phyloP scores from a whole-genome alignment of 495 filamentous ascomycete species.

The Penicillium riverlandense region DNA sequence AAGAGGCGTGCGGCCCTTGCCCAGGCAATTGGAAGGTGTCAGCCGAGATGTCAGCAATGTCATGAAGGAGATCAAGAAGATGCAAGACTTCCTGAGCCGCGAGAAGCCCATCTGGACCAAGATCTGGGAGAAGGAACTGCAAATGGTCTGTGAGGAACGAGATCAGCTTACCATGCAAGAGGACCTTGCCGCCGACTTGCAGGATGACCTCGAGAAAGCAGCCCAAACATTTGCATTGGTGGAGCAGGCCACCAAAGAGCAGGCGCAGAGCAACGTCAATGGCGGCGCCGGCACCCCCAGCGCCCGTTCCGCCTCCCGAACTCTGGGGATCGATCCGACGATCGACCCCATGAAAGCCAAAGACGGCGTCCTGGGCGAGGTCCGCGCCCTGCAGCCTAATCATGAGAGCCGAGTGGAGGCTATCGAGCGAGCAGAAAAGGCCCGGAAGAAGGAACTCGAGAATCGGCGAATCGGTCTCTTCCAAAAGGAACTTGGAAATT shows the following conservation, averaged over 20 bases:
- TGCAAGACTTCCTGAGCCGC: conserved; percentile 81
- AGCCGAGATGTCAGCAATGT: conserved; percentile 77
- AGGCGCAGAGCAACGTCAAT: conserved; percentile 61
- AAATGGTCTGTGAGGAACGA: conserved; percentile 88
- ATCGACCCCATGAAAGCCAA: conserved; percentile 76
- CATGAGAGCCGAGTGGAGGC: conserved; percentile 89
- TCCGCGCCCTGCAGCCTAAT: conserved; percentile 89
- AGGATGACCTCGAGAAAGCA: conserved; percentile 93
- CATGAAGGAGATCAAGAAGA: conserved; percentile 84
- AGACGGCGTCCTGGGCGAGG: conserved; percentile 86
- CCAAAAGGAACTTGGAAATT: conserved; percentile 77
- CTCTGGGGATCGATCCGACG: conserved; percentile 55
- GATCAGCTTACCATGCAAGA: conserved; percentile 93
- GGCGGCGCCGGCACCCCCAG: conserved; percentile 27
- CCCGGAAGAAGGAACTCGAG: conserved; percentile 81
- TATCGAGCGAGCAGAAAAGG: conserved; percentile 89
- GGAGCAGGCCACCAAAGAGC: conserved; percentile 93
- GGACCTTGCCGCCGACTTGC: conserved; percentile 81
- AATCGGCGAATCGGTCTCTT: conserved; percentile 68
- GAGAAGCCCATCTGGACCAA: conserved; percentile 97
- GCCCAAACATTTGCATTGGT: conserved; percentile 88
- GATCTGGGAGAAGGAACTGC: conserved; percentile 95
- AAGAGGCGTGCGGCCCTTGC: conserved; percentile 85
- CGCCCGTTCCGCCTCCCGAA: conserved; percentile 45
- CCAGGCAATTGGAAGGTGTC: conserved; percentile 82